Evolutionary conservation across 2,329 filamentous ascomycete genomes (phyloP).

Genomic region (Cyphellophora attinorum): DNA sequence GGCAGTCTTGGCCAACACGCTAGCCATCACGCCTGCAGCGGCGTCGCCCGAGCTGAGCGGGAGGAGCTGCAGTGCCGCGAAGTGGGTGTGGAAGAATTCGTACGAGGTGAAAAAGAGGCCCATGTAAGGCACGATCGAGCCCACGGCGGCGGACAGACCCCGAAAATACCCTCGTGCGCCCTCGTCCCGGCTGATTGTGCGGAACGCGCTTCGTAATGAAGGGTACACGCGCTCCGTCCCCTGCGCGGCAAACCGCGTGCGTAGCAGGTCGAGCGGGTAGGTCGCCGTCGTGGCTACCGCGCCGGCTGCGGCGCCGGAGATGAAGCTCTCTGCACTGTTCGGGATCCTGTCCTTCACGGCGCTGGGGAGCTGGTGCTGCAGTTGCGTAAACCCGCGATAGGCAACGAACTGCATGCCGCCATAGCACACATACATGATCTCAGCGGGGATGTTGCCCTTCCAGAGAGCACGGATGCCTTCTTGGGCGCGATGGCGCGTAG

Average conservation of each 20-base stretch:
- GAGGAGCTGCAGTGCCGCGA: conserved; percentile 46
- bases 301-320: conserved; percentile 74
- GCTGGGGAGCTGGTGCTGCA: conserved; percentile 44
- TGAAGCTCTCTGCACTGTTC: conserved; percentile 64
- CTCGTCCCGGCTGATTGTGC: conserved; percentile 66
- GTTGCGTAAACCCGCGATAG: conserved; percentile 66
- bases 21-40: conserved; percentile 68
- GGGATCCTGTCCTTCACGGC: conserved; percentile 45
- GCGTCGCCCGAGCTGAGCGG: conserved; percentile 75
- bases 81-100: conserved; percentile 58
- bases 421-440: conserved; percentile 88
- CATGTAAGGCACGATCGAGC: conserved; percentile 93
- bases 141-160: conserved; percentile 69
- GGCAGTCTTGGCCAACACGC: conserved; percentile 72
- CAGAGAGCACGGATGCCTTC: conserved; percentile 83
- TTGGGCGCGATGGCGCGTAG: conserved; percentile 64
- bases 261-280: conserved; percentile 86
- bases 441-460: conserved; percentile 96
- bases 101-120: conserved; percentile 90
- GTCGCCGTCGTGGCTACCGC: conserved; percentile 72
- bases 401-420: conserved; percentile 80
- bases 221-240: conserved; percentile 70
- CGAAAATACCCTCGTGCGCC: conserved; percentile 76
- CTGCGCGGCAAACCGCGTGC: conserved; percentile 94
- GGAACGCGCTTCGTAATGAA: conserved; percentile 58